phyloP scores from a whole-genome alignment of 306 rosid species.

The Leucaena leucocephala region DNA sequence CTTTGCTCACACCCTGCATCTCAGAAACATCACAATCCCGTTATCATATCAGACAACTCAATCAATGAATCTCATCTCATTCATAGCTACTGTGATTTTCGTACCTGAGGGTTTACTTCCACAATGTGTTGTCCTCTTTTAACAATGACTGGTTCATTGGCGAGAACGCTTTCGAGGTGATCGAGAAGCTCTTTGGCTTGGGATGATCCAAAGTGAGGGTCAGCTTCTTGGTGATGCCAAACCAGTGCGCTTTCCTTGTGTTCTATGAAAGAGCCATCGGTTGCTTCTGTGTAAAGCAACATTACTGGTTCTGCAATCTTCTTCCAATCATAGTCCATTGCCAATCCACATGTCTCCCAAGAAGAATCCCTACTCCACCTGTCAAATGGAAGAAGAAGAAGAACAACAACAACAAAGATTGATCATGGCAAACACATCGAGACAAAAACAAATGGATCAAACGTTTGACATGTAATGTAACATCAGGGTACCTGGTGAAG shows the following conservation, averaged over 20 bases:
- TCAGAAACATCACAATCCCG: neutral
- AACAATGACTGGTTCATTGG: slow-evolving; percentile 71
- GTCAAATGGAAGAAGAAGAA: neutral
- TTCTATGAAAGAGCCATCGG: slow-evolving; percentile 70
- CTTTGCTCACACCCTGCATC: slow-evolving; percentile 70
- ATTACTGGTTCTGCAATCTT: slow-evolving; percentile 71
- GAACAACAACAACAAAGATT: neutral
- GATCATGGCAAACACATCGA: neutral
- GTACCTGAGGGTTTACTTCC: slow-evolving; percentile 82
- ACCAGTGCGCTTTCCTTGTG: slow-evolving; percentile 70
- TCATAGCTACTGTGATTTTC: neutral
- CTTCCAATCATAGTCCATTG: slow-evolving; percentile 61
- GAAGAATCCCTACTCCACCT: slow-evolving; percentile 53
- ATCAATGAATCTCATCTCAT: too few relatives aligned
- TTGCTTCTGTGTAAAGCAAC: slow-evolving; percentile 66
- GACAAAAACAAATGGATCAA: neutral
- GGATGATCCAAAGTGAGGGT: slow-evolving; percentile 66
- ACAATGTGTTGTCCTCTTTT: slow-evolving; percentile 72
- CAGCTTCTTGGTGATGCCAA: slow-evolving; percentile 80
- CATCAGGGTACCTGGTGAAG: slow-evolving; percentile 5
- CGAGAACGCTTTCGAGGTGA: slow-evolving; percentile 71
- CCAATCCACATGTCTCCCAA: slow-evolving; percentile 64
- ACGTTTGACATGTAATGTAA: neutral
- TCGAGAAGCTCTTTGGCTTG: slow-evolving; percentile 77
- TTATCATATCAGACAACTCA: too few relatives aligned